These are phyloP conservation scores for Pyrus betulifolia DNA, from an alignment of 306 rosid genomes.

Conservation along the genomic window DNA sequence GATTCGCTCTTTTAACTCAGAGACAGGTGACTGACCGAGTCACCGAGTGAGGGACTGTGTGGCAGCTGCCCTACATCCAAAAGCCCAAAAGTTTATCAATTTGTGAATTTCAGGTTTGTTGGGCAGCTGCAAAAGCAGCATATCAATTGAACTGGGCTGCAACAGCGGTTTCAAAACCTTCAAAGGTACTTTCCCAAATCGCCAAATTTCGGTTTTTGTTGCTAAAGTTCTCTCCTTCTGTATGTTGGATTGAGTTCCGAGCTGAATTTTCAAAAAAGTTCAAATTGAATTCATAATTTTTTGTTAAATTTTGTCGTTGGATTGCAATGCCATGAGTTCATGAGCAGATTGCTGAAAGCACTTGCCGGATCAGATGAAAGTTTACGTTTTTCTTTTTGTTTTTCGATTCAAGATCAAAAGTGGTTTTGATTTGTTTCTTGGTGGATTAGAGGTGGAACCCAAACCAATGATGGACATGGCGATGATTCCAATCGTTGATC, in stretches of 20 bases:
- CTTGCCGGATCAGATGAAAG: background rate
- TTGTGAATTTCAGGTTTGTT: constrained; percentile 15
- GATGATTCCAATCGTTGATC: constrained; percentile 51
- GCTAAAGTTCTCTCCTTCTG: background rate
- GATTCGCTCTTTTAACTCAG: background rate
- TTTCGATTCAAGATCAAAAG: background rate
- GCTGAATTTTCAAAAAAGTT: background rate
- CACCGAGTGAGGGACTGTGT: background rate
- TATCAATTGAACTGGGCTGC: constrained; percentile 67
- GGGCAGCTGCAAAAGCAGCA: constrained; percentile 3
- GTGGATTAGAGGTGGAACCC: constrained; percentile 55
- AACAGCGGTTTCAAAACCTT: constrained; percentile 48
- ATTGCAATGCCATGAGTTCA: background rate
- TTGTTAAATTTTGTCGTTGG: background rate
- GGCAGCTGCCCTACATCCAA: background rate
- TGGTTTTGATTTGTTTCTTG: constrained; percentile 7
- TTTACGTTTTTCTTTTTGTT: background rate
- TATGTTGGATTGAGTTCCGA: background rate
- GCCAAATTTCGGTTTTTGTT: background rate
- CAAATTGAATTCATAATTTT: background rate
- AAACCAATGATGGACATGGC: constrained; percentile 70
- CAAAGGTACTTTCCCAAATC: constrained; percentile 42
- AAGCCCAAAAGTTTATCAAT: background rate
- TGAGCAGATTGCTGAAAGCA: background rate
- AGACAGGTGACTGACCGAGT: background rate